Percentiles rank a stretch among this genome's conserved stretches.
phyloP scores from a whole-genome alignment of 2,329 filamentous ascomycete species.

The Cadophora luteo-olivacea region DNA sequence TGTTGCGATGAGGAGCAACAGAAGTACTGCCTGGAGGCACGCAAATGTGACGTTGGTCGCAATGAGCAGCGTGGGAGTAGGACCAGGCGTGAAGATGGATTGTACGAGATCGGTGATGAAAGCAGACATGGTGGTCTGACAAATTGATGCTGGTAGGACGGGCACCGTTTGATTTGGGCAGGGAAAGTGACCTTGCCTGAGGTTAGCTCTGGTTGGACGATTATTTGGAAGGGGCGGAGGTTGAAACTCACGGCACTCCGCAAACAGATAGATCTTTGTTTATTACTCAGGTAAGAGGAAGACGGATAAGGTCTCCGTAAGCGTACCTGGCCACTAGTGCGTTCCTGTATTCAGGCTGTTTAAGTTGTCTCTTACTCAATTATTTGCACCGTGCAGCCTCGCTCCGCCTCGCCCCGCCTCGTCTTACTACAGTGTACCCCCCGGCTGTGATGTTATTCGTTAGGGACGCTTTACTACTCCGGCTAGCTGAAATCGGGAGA shows the following conservation, averaged over 20 bases:
- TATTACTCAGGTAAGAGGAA: neutral
- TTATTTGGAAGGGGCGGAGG: neutral
- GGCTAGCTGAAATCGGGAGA: too few species aligned
- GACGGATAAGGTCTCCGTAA: too few species aligned
- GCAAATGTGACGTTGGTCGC: slow-evolving; percentile 93
- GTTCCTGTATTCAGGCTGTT: too few species aligned
- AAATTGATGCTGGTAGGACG: neutral
- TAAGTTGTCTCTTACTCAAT: too few species aligned
- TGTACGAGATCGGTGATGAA: slow-evolving; percentile 83
- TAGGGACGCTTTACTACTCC: too few species aligned
- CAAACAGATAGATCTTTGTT: slow-evolving; percentile 31
- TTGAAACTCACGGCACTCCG: neutral
- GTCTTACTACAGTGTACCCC: too few species aligned
- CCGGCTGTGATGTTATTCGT: too few species aligned
- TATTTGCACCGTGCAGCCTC: too few species aligned
- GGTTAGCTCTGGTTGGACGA: neutral
- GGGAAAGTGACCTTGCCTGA: neutral
- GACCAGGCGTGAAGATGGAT: slow-evolving; percentile 91
- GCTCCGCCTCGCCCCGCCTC: too few species aligned
- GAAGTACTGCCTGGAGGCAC: slow-evolving; percentile 79
- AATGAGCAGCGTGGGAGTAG: slow-evolving; percentile 84
- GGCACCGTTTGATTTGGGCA: neutral
- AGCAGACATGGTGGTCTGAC: slow-evolving; percentile 54
- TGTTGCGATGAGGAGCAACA: slow-evolving; percentile 78
- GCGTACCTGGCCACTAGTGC: too few species aligned